Evolutionary conservation across 805 yeast genomes (phyloP).

Genomic region (Candida odintsovae): DNA sequence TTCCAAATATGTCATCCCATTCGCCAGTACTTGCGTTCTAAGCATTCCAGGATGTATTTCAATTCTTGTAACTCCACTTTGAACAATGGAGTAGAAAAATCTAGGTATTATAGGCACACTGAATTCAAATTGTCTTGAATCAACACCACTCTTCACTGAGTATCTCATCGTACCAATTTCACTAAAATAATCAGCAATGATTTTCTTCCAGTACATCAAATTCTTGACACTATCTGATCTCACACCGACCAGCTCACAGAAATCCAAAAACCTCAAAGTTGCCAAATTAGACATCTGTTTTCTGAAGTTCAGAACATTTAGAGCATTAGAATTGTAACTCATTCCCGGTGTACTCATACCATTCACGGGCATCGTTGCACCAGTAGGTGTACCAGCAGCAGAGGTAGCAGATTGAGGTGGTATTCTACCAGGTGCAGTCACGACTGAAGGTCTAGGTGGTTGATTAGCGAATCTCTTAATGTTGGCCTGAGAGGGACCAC

Average conservation of each 20-base stretch:
- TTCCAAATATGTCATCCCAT: conserved; percentile 49
- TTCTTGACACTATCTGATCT: conserved; percentile 35
- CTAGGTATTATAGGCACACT: conserved; percentile 60
- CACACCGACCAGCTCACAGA: conserved; percentile 40
- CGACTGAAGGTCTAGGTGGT: not conserved
- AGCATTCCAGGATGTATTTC: conserved; percentile 45
- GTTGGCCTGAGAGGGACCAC: not conserved
- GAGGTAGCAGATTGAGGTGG: not conserved
- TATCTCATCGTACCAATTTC: conserved; percentile 45
- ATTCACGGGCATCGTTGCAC: not conserved
- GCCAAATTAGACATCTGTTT: conserved; percentile 44
- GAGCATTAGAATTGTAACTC: conserved; percentile 5
- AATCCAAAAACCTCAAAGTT: conserved; percentile 42
- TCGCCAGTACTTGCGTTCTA: conserved; percentile 46
- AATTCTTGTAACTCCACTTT: conserved; percentile 44
- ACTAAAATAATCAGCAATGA: conserved; percentile 45
- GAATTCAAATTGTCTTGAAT: conserved; percentile 55
- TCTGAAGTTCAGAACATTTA: conserved; percentile 24
- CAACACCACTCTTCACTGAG: conserved; percentile 39
- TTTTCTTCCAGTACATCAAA: conserved; percentile 43
- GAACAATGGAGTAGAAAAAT: conserved; percentile 46
- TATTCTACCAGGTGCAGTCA: not conserved
- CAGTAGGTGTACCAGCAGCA: not conserved
- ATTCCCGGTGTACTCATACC: not conserved
- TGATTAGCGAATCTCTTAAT: not conserved